phyloP scores from a whole-genome alignment of 768 basidiomycete genomes.

The Leucocoprinus sp. region DNA sequence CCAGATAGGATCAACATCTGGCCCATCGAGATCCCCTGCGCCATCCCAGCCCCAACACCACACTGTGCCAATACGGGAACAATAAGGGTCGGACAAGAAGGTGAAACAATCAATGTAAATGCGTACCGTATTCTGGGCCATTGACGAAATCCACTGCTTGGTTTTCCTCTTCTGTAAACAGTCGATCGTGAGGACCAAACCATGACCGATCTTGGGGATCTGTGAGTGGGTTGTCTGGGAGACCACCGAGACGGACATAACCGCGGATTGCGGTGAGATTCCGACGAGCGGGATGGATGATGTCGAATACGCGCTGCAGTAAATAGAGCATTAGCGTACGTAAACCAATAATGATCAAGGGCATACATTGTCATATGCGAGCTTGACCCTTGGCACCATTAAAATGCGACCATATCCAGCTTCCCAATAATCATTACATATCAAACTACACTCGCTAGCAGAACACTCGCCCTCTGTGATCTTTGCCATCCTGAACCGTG shows the following conservation, averaged over 20 bases:
- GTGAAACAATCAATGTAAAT: neutral
- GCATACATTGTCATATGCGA: constrained; percentile 86
- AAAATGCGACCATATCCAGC: constrained; percentile 93
- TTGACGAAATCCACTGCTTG: constrained; percentile 67
- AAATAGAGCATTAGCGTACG: constrained; percentile 6
- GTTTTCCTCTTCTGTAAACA: constrained; percentile 86
- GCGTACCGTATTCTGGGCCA: constrained; percentile 83
- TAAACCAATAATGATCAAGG: neutral
- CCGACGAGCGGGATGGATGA: constrained; percentile 83
- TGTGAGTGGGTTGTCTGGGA: constrained; percentile 91
- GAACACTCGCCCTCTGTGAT: constrained; percentile 87
- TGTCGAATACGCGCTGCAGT: constrained; percentile 80
- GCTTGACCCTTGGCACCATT: constrained; percentile 95
- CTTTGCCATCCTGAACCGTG: constrained; percentile 92
- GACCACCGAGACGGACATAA: constrained; percentile 89
- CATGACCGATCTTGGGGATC: constrained; percentile 97
- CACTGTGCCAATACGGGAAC: constrained; percentile 43
- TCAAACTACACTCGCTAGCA: constrained; percentile 90
- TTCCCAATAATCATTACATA: constrained; percentile 98
- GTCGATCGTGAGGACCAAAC: constrained; percentile 95
- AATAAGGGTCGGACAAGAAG: neutral
- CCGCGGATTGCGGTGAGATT: constrained; percentile 96
- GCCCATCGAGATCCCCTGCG: constrained; percentile 94
- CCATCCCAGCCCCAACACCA: constrained; percentile 99
- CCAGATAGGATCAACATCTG: constrained; percentile 98